Evolutionary conservation across 805 yeast genomes (phyloP), one percentile per base, ranked within the genome.

Genomic region (Cyberlindnera misumaiensis): DNA sequence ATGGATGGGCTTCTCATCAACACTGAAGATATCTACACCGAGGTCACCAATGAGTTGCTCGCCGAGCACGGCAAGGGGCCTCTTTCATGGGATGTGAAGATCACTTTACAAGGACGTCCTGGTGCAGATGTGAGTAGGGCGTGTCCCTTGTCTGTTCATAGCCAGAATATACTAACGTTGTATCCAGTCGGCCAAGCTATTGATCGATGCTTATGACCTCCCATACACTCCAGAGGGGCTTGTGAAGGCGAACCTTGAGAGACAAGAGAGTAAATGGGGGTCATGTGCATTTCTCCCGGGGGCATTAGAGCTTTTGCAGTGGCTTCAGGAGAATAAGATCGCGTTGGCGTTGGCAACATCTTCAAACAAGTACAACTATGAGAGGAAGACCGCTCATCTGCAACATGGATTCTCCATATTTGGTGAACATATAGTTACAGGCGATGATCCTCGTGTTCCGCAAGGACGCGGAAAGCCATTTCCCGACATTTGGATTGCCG

Each of bases 1-100:
- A 85, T 93, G 97, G 99, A 93, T 58, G 99, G 99, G 1, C 73
- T 94, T 17, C 68, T 93, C 45, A 74, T 93, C 55, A 86, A 89
- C 64, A 84, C 97, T 4, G 99, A 93, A 61, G 94, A 85, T 47
- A 69, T 89, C 39, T 93, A 93, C 60, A 90, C 98, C 1, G 76
- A 77, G 40, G 83, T 85, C 3, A 67, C 85, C 25, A 74, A 83
- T 35, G 80, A 77, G 38, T 60, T 85, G 3, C 67, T 93, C 18
- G 74, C 76, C 11, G 65, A 68, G 39, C 82, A 75, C 53, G 85
- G 83, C 9, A 83, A 80, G 53, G 94, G 94, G 0, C 81, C 84
- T 2, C 70, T 83, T 46, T 81, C 93, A 0, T 90, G 97, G 97
- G 94, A 85, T 46, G 74, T 89, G 35, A 93, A 93, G 61, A 69